Conservation (phyloP, 2,329 filamentous ascomycete species). For the Macroventuria anomochaeta region DNA sequence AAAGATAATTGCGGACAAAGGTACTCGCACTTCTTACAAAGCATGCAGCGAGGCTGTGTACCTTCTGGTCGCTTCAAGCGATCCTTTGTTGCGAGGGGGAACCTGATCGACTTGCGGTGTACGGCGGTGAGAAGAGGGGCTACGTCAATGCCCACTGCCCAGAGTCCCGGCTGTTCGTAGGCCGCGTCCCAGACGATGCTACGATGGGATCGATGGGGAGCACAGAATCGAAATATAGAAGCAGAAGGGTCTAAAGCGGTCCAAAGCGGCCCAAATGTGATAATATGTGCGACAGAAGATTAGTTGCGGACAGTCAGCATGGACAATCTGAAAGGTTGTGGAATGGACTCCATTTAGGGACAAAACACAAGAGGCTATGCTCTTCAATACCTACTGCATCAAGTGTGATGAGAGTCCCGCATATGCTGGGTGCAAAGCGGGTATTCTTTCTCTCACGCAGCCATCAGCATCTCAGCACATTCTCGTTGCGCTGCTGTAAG, state of each 20-base stretch:
- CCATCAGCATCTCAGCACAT: constrained; percentile 13
- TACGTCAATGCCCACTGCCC: constrained; percentile 19
- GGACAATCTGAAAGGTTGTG: constrained; percentile 3
- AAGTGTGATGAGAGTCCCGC: constrained; percentile 12
- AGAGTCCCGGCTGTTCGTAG: constrained; percentile 12
- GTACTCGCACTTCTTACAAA: constrained; percentile 5
- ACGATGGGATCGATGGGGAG: constrained; percentile 13
- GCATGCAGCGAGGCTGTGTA: constrained; percentile 14
- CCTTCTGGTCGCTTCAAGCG: constrained; percentile 5
- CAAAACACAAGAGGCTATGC: constrained; percentile 14
- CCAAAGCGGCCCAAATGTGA: not conserved
- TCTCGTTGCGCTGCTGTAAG: constrained; percentile 13
- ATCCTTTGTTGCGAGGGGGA: constrained; percentile 8
- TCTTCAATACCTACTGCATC: not conserved
- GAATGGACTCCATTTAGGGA: constrained; percentile 17
- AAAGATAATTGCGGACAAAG: constrained; percentile 12
- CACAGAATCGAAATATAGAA: constrained; percentile 21
- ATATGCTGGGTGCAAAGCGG: constrained; percentile 12
- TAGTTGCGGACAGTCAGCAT: constrained; percentile 12
- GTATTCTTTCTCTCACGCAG: constrained; percentile 7
- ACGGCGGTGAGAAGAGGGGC: constrained; percentile 16
- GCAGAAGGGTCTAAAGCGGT: constrained; percentile 4
- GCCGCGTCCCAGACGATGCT: constrained; percentile 15
- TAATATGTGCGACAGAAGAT: constrained; percentile 13
- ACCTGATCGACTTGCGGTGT: constrained; percentile 17